Conservation (phyloP, 805 yeast genomes). For the Metschnikowia drakensbergensis region DNA sequence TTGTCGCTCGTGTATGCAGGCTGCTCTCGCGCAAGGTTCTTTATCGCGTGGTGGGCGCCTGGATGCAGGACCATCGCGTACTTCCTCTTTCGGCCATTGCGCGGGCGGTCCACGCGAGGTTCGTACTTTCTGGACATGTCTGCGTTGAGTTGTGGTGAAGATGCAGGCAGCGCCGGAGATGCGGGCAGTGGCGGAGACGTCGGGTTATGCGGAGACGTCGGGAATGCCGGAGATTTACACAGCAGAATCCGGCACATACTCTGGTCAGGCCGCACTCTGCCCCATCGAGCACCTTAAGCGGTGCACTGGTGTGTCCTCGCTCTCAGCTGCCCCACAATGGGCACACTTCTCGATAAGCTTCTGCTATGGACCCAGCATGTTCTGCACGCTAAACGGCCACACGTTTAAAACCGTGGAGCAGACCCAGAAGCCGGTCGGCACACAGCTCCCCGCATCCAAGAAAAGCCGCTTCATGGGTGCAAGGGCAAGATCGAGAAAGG, state of each 20-base stretch:
- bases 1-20: neutral
- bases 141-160: too few species aligned
- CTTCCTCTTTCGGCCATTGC: neutral
- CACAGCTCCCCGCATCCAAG: slow-evolving; percentile 12
- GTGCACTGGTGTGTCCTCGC: neutral
- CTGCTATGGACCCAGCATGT: slow-evolving; percentile 9
- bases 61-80: neutral
- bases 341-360: neutral
- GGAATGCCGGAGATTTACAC: too few species aligned
- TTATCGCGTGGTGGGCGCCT: neutral
- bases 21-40: neutral
- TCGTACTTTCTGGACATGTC: too few species aligned
- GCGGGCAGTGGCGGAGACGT: too few species aligned
- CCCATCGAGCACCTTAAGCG: neutral
- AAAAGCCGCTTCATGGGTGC: slow-evolving; percentile 13
- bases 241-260: too few species aligned
- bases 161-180: too few species aligned
- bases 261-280: neutral
- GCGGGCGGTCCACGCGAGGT: too few species aligned
- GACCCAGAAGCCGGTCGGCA: slow-evolving; percentile 8
- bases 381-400: slow-evolving; percentile 14
- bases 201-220: too few species aligned
- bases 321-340: neutral
- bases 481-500: slow-evolving; percentile 15
- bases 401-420: slow-evolving; percentile 11